phyloP scores from a whole-genome alignment of 1,284 basidiomycete genomes.

The Pseudozyma sp. region DNA sequence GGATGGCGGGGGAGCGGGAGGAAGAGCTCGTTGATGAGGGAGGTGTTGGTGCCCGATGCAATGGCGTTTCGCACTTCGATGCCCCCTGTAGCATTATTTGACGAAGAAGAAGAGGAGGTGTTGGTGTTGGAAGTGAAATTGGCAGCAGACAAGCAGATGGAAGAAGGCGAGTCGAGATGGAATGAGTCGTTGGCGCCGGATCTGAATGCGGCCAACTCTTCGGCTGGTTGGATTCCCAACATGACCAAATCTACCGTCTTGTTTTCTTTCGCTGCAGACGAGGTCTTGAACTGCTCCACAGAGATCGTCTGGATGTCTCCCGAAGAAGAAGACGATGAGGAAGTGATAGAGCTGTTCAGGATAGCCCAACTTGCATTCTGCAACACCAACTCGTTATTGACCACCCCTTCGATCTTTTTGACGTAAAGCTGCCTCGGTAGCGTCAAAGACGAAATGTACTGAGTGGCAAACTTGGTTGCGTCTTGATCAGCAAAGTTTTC shows the following conservation, averaged over 20 bases:
- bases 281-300: conserved; percentile 12
- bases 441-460: conserved; percentile 26
- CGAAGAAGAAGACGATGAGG: neutral
- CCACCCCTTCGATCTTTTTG: conserved; percentile 20
- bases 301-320: conserved; percentile 19
- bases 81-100: no score
- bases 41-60: conserved; percentile 5
- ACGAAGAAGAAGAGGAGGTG: neutral
- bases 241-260: conserved; percentile 28
- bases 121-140: conserved; percentile 5
- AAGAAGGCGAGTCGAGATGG: neutral
- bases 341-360: conserved; percentile 8
- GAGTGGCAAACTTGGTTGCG: conserved; percentile 24
- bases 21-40: conserved; percentile 21
- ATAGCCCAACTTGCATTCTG: conserved; percentile 39
- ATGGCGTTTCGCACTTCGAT: conserved; percentile 16
- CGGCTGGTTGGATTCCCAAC: conserved; percentile 26
- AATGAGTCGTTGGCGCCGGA: conserved; percentile 19
- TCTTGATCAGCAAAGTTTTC: conserved; percentile 35
- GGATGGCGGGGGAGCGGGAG: conserved; percentile 26
- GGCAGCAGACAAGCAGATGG: neutral
- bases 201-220: conserved; percentile 17
- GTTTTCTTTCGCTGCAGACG: neutral
- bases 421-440: conserved; percentile 33
- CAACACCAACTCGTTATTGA: conserved; percentile 22